A percentile compares a stretch with the other conserved stretches of the same genome.
phyloP scores from a whole-genome alignment of 352 stramenopile species.

The Albugo candida region DNA sequence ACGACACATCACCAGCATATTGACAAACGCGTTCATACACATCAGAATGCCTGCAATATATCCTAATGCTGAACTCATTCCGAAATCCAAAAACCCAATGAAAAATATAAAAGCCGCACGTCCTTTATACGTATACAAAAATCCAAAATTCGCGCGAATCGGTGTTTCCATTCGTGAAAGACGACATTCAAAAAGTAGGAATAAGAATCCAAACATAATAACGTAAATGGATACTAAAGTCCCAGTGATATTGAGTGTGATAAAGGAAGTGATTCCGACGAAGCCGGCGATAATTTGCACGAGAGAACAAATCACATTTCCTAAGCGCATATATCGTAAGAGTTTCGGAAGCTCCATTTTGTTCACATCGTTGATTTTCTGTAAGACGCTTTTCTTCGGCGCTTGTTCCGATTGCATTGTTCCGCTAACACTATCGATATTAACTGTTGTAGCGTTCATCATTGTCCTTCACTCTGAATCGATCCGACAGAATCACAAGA shows the following conservation, averaged over 20 bases:
- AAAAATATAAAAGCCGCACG: slow-evolving; percentile 78
- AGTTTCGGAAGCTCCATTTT: slow-evolving; percentile 81
- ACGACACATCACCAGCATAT: slow-evolving; percentile 72
- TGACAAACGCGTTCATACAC: slow-evolving; percentile 75
- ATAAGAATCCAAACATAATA: slow-evolving; percentile 76
- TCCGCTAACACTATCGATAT: slow-evolving; percentile 45
- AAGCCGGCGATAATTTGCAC: slow-evolving; percentile 66
- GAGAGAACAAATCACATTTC: slow-evolving; percentile 68
- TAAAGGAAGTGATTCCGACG: slow-evolving; percentile 68
- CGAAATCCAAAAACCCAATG: slow-evolving; percentile 76
- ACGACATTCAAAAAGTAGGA: slow-evolving; percentile 75
- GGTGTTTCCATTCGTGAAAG: slow-evolving; percentile 67
- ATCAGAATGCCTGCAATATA: slow-evolving; percentile 59
- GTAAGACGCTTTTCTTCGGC: slow-evolving; percentile 48
- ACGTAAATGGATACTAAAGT: slow-evolving; percentile 78
- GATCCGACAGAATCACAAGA: too few species aligned
- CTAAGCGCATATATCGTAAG: slow-evolving; percentile 67
- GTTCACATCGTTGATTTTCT: slow-evolving; percentile 77
- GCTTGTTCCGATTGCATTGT: slow-evolving; percentile 17
- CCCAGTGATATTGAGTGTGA: slow-evolving; percentile 80
- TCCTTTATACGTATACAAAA: slow-evolving; percentile 76
- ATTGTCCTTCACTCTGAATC: slow-evolving; percentile 8
- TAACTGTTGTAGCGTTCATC: slow-evolving; percentile 58
- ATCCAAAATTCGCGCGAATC: slow-evolving; percentile 74
- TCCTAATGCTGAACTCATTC: slow-evolving; percentile 62